Percentiles rank a stretch among this genome's conserved stretches.
These are phyloP conservation scores for Annulohypoxylon nitens DNA, from an alignment of 495 filamentous ascomycete genomes.

Conservation along the genomic window DNA sequence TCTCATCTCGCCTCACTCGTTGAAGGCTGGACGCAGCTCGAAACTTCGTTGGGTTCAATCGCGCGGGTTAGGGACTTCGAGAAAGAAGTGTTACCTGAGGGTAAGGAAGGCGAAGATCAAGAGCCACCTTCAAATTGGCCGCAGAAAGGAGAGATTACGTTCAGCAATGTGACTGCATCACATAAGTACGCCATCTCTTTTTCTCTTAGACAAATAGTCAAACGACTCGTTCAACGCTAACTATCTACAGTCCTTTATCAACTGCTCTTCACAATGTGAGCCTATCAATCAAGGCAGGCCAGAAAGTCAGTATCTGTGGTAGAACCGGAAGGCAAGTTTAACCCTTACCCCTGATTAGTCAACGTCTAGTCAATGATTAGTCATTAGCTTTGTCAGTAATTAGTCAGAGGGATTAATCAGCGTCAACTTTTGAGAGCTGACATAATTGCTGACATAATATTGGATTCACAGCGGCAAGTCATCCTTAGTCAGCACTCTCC, in stretches of 20 bases:
- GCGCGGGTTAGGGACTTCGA: slow-evolving; percentile 1
- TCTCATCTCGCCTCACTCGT: slow-evolving; percentile 5
- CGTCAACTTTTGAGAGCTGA: not conserved
- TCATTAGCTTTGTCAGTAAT: too few relatives aligned
- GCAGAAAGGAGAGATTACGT: not conserved
- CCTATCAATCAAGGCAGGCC: not conserved
- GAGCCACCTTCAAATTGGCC: not conserved
- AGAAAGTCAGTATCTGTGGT: slow-evolving; percentile 6
- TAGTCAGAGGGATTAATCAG: not conserved
- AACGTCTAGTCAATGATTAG: too few relatives aligned
- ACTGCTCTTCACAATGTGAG: not conserved
- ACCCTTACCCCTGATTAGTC: too few relatives aligned
- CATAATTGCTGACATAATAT: not conserved
- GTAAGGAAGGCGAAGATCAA: not conserved
- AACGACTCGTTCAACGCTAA: not conserved
- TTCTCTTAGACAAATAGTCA: not conserved
- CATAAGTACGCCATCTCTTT: not conserved
- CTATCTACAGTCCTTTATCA: not conserved
- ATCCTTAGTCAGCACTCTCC: not conserved
- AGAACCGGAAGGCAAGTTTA: not conserved
- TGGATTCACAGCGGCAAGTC: slow-evolving; percentile 1
- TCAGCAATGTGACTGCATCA: not conserved
- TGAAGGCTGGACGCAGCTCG: slow-evolving; percentile 5
- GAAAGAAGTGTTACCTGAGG: not conserved
- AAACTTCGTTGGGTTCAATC: not conserved